Evolutionary conservation across 805 yeast genomes (phyloP), one percentile per base, ranked within the genome.

Genomic region (Cyberlindnera xishuangbannaensis): DNA sequence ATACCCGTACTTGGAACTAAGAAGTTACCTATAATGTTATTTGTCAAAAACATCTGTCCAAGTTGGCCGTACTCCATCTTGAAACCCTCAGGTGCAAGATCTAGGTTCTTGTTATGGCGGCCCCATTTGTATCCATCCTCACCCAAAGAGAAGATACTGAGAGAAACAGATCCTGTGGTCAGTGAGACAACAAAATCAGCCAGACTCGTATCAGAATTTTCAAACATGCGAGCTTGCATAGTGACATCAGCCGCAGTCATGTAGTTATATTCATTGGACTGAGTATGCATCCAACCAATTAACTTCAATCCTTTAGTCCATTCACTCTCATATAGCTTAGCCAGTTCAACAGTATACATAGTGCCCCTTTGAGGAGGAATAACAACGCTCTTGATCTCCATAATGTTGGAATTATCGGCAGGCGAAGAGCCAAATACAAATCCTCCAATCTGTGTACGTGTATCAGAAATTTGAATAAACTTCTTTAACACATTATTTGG

Each of bases 221-320:
- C 47, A 14, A 69, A 62, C 20, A 64, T 38, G 17, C 64, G 51
- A 6, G 67, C 42, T 35, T 78, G 82, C 0, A 76, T 70, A 2
- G 82, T 68, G 12, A 85, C 73, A 44, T 90, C 97, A 22, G 69
- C 59, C 0, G 95, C 77, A 6, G 82, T 64, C 62, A 88, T 69
- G 32, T 67, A 64, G 30, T 72, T 71, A 6, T 69, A 44, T 24
- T 83, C 95, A 14, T 72, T 73, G 2, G 81, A 68, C 54, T 81
- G 86, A 0, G 97, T 84, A 53, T 90, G 97, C n/a, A 92, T 71
- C 95, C 96, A 84, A 1, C 98, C 98, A 13, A 92, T 57, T 5
- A 92, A 72, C 49, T 86, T 88, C 22, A 85, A 55, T 2, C 73
- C 82, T n/a, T 67, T 64, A 9, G 71, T 47, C 28, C 61, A 62